Evolutionary conservation across 2,329 filamentous ascomycete species (phyloP).

Genomic region (Hirsutella rhossiliensis): DNA sequence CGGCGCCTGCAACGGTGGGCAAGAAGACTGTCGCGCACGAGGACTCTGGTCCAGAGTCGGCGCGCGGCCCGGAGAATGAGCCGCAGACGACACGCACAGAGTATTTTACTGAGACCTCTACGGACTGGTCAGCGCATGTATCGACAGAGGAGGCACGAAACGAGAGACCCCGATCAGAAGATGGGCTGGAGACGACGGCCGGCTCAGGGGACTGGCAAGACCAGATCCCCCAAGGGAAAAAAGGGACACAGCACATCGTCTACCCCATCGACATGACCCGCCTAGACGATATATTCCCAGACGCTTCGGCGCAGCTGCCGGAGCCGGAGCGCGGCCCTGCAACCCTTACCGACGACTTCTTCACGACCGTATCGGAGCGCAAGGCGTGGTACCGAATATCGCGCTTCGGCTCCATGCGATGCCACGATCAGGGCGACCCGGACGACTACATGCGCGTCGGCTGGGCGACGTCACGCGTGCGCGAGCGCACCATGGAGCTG

Average conservation of each 20-base stretch:
- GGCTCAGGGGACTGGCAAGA: background rate
- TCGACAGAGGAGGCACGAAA: too few relatives aligned
- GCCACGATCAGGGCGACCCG: conserved; percentile 43
- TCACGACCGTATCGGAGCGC: conserved; percentile 42
- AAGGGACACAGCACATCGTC: conserved; percentile 4
- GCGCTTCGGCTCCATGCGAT: conserved; percentile 44
- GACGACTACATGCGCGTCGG: conserved; percentile 47
- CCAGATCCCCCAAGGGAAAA: background rate
- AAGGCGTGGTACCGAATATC: conserved; percentile 56
- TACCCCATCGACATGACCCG: conserved; percentile 21
- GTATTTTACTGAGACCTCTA: too few relatives aligned
- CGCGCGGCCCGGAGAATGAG: background rate
- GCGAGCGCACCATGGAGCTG: conserved; percentile 41
- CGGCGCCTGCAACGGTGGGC: background rate
- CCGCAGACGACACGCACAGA: too few relatives aligned
- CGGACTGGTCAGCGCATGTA: too few relatives aligned
- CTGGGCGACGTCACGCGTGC: conserved; percentile 44
- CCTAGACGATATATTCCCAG: conserved; percentile 21
- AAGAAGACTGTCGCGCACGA: background rate
- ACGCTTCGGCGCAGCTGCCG: conserved; percentile 8
- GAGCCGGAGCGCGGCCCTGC: background rate
- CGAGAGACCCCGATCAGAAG: too few relatives aligned
- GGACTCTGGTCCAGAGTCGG: background rate
- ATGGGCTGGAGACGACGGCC: too few relatives aligned
- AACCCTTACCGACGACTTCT: conserved; percentile 32